Base-by-base conservation (phyloP, 1,284 basidiomycete species). In the Neolentinus lepideus region DNA sequence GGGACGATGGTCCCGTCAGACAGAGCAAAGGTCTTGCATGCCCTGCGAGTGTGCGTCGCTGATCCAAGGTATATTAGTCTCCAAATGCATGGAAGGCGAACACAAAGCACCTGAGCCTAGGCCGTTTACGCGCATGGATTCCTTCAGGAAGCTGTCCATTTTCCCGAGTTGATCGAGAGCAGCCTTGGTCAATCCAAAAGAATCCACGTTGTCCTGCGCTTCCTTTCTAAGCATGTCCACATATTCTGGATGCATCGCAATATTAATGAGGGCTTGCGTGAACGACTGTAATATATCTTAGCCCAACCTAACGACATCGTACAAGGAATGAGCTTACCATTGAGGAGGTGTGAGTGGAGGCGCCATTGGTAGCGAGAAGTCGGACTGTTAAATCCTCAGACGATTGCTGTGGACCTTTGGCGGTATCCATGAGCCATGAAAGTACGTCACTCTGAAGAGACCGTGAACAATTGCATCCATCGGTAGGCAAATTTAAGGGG, bases 1-100 rank as follows among this genome's bases (percentile, higher is more conserved):
- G 62, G 63, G 16, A 64, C 51, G 2, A 50, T 47, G 9, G 59
- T 60, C 3, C 63, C 62, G 50, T 65, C 59, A 1, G 60, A 60
- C 50, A 65, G 60, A 2, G 58, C 57, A 50, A 59, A 58, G 24
- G 59, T 53, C 29, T 56, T 50, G 52, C 62, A 31, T 1, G 59
- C 61, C 51, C 53, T 53, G 3, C 63, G 58, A 10, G 52, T 45
- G 47, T 61, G 53, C 19, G 57, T 56, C 47, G 57, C 60, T 62
- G 33, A 16, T 35, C 9, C 9, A 35, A 16, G 9, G 16, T 9
- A 35, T 9, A 16, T 35, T 35, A 35, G 33, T 35, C 16, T 35
- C 9, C 33, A 35, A n/a, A n/a, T n/a, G 33, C 33, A 35, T 35
- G 33, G n/a, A 35, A 16, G 33, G 33, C 16, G 33, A 35, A 16